Base-by-base conservation (phyloP, 805 yeast genomes). In the Danielia oregonensis region DNA sequence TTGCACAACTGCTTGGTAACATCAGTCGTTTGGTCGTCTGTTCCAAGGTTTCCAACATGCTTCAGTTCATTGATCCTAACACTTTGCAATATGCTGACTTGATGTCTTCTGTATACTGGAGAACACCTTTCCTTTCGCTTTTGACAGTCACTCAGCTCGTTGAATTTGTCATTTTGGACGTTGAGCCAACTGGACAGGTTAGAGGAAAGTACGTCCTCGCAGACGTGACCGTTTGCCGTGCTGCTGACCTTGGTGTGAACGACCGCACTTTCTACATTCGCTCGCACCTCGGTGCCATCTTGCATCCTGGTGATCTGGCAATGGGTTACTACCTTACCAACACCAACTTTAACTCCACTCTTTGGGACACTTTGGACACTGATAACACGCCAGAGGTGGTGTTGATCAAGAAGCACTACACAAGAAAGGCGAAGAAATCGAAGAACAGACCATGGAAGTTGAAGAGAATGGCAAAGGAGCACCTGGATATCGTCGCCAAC, bases 381-480 rank as follows among this genome's bases (percentile, higher is more conserved):
- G 74, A 72, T 39, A 79, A 80, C 44, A 63, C 80, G 15, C 93
- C 95, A 13, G 97, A 89, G 51, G 95, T 89, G 32, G 74, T 87
- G 2, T 61, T 89, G 43, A 94, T 91, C 37, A 87, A 88, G 86
- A 89, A 88, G 58, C 76, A 76, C 62, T 91, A 88, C 68, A 73
- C 80, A 29, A 82, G 95, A 71, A 83, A 82, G 68, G 70, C 78
- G 30, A 78, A 76, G 67, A 82, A 78, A 68, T 65, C 76, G 46
- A 82, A 82, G 76, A 76, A 80, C 72, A 80, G 91, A 74, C 71
- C 72, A 61, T 86, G 95, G 95, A 86, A 83, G 65, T 78, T 91
- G 63, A 85, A 86, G 80, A 84, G 97, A 74, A 89, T 91, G 96
- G 97, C 97, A 24, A 85, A 74, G 55, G 97, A 93, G 65, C 95